Base-by-base conservation (phyloP, 352 stramenopile species). In the Nothophytophthora sp. region DNA sequence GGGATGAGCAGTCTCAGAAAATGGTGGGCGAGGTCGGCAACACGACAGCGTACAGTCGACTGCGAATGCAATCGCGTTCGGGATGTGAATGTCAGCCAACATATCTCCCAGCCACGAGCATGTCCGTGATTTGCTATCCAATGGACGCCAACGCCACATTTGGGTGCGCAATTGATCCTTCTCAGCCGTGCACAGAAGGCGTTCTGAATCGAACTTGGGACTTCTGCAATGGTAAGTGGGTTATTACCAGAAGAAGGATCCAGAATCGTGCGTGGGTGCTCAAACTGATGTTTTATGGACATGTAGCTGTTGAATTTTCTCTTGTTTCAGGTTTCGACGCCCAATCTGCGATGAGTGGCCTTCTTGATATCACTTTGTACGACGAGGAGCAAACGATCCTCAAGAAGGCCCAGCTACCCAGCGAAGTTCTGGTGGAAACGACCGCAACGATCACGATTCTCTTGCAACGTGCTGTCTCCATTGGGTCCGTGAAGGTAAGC, bases 191-290 rank as follows among this genome's bases (percentile, higher is more conserved):
- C 29, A 37, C 25, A 0, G 50, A 49, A 22, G 38, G 40, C n/a
- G 39, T 55, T 15, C 24, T 20, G n/a, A 29, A 41, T 11, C 28
- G 37, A 24, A 41, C 54, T 1, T 67, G 67, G 57, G 70, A 80
- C 47, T 53, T 61, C 2, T 76, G 70, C 39, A 74, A 80, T 50
- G 63, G 70, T 75, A 37, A 23, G 47, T 40, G 22, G 1, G 0
- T 9, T 19, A 4, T 13, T 16, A 18, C n/a, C n/a, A n/a, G n/a
- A n/a, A n/a, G n/a, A n/a, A 20, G 16, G 15, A 7, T 35, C n/a
- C 25, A n/a, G 30, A 16, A 18, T 46, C 1, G 13, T 12, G 10
- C 2, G 7, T 41, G 11, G 28, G 7, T 32, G 19, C 38, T 46
- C 11, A 4, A 9, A 18, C 16, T n/a, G n/a, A n/a, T 0, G 19